These are phyloP conservation scores for Triticum turgidum DNA, from an alignment of 176 grass and related monocot species.

Conservation along the genomic window DNA sequence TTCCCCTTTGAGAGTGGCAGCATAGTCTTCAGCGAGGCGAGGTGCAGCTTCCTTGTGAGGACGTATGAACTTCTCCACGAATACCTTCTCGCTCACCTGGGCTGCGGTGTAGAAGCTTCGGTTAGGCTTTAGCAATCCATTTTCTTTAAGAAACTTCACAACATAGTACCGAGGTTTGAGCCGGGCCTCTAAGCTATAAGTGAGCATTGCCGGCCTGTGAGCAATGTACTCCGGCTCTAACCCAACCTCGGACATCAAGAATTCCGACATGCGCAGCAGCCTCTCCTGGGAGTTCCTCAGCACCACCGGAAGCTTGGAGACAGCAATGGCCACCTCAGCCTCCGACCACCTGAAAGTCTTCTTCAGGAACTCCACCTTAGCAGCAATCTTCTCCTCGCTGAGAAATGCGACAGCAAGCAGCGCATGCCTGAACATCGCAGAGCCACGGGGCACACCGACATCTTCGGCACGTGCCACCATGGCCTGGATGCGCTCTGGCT, in stretches of 20 bases:
- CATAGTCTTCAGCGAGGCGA: slow-evolving; percentile 31
- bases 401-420: slow-evolving; percentile 35
- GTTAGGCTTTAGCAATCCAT: slow-evolving; percentile 30
- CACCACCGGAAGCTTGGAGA: slow-evolving; percentile 35
- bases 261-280: slow-evolving; percentile 34
- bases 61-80: slow-evolving; percentile 50
- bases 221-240: slow-evolving; percentile 41
- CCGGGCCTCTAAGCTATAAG: slow-evolving; percentile 52
- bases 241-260: slow-evolving; percentile 40
- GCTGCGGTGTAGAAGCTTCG: slow-evolving; percentile 35
- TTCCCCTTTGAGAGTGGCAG: slow-evolving; percentile 28
- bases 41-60: slow-evolving; percentile 42
- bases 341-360: slow-evolving; percentile 50
- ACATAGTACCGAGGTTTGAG: slow-evolving; percentile 49
- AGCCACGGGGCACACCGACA: slow-evolving; percentile 29
- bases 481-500: slow-evolving; percentile 17
- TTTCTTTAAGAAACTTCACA: slow-evolving; percentile 50
- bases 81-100: slow-evolving; percentile 42
- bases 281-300: slow-evolving; percentile 49
- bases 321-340: slow-evolving; percentile 29
- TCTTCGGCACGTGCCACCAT: slow-evolving; percentile 25
- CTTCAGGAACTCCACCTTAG: slow-evolving; percentile 40
- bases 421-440: slow-evolving; percentile 42
- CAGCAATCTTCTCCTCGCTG: slow-evolving; percentile 41
- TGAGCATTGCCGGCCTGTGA: slow-evolving; percentile 43